Evolutionary conservation across 108 stramenopile genomes (phyloP).

Genomic region (Cyclostephanos invisitatus): DNA sequence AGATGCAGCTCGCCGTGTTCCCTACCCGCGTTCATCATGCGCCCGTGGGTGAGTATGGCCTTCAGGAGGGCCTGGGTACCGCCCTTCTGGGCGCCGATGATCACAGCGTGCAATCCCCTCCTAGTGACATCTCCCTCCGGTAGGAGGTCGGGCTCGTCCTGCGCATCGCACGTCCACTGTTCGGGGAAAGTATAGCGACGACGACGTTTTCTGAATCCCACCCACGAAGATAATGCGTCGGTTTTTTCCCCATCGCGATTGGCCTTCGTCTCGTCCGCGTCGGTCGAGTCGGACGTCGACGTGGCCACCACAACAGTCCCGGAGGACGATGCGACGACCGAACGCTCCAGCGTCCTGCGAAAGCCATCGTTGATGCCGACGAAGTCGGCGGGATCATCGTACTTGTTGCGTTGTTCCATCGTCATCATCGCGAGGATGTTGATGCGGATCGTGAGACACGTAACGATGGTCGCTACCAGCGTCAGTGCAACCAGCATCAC

Average conservation of each 20-base stretch:
- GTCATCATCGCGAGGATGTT: background rate
- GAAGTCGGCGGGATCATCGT: background rate
- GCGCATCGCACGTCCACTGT: slow-evolving; percentile 8
- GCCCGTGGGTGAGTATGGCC: slow-evolving; percentile 5
- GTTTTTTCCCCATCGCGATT: too few species aligned
- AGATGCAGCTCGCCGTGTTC: slow-evolving; percentile 26
- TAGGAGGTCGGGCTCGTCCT: slow-evolving; percentile 9
- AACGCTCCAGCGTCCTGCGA: background rate
- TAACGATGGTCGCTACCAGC: background rate
- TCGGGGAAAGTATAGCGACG: background rate
- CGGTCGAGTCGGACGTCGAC: too few species aligned
- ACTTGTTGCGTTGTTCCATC: background rate
- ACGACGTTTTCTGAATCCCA: too few species aligned
- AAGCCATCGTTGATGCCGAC: background rate
- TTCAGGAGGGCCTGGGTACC: slow-evolving; percentile 24
- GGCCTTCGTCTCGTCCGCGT: too few species aligned
- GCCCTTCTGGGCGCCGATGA: slow-evolving; percentile 26
- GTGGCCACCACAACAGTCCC: too few species aligned
- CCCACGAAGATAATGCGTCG: too few species aligned
- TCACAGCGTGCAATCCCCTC: slow-evolving; percentile 26
- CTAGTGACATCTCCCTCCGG: slow-evolving; percentile 1
- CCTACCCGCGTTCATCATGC: slow-evolving; percentile 10
- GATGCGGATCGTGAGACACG: background rate
- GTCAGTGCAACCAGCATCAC: background rate
- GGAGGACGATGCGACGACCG: background rate